Base-by-base conservation (phyloP, 352 stramenopile species). In the Globisporangium irregulare region DNA sequence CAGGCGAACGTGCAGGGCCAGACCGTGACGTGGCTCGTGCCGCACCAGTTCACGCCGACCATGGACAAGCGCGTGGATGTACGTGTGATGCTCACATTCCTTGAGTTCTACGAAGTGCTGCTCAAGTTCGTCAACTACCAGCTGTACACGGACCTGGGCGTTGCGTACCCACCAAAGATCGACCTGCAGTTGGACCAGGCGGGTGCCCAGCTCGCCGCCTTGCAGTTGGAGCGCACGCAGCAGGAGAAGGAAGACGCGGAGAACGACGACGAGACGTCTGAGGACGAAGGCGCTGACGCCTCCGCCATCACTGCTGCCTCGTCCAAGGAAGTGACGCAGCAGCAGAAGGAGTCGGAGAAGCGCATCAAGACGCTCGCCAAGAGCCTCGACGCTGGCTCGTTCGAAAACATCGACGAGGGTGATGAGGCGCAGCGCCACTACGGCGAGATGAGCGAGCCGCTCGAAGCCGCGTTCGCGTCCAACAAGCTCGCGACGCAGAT, bases 81-180 rank as follows among this genome's bases (percentile, higher is more conserved):
- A 73, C 88, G 92, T 59, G 97, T 99, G 24, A 99, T 99, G 98
- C 76, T 98, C 32, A 99, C 97, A 48, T 99, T 99, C 84, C 90
- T 99, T 48, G 98, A 99, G 86, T 99, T 99, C 72, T 99, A 99
- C 81, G 86, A 99, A 69, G 94, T 98, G 58, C 78, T 99, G 29
- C 82, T 99, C 63, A 96, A 98, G 77, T 99, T 99, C 80, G 97
- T 99, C 36, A 86, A 99, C 73, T 99, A 93, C 76, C 98, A 99
- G 77, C 82, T 99, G 6, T 99, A 99, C 81, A 91, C 88, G 69
- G 90, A 97, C 43, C 73, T 98, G 29, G 97, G 97, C 25, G 80
- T 99, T 14, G 70, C 82, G 36, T 99, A 99, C 80, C 98, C 98
- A 24, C 92, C 98, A 25, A 91, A 92, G 75, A 93, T 97, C 68